phyloP scores from a whole-genome alignment of 2,329 filamentous ascomycete species.

The Ramularia endophylla region DNA sequence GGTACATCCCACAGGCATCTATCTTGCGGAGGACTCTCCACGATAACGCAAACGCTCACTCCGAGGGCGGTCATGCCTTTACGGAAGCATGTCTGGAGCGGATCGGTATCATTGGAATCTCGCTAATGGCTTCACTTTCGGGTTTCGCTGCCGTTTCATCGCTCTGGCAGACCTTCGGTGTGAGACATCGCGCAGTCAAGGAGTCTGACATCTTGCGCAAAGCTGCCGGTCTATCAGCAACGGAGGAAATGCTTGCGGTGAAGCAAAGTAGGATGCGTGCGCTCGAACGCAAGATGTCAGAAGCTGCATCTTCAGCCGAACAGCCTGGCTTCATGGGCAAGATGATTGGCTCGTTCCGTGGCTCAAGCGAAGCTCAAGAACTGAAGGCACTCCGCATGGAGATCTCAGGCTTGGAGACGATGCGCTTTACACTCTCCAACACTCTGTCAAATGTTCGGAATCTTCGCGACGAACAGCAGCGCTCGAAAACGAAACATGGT shows the following conservation, averaged over 20 bases:
- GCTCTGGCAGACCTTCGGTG: slow-evolving; percentile 76
- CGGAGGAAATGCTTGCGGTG: slow-evolving; percentile 68
- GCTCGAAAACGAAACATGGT: slow-evolving; percentile 62
- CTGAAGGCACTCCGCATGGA: slow-evolving; percentile 60
- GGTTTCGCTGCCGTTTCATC: slow-evolving; percentile 85
- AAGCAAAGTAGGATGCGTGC: slow-evolving; percentile 68
- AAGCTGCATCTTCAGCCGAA: slow-evolving; percentile 32
- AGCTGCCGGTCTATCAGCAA: slow-evolving; percentile 70
- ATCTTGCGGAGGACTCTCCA: slow-evolving; percentile 35
- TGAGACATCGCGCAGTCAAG: slow-evolving; percentile 51
- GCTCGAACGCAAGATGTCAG: slow-evolving; percentile 58
- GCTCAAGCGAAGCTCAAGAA: slow-evolving; percentile 55
- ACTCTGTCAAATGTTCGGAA: slow-evolving; percentile 59
- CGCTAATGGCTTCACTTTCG: slow-evolving; percentile 79
- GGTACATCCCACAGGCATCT: slow-evolving; percentile 47
- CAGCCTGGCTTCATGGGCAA: slow-evolving; percentile 62
- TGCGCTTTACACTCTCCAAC: slow-evolving; percentile 65
- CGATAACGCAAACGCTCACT: slow-evolving; percentile 29
- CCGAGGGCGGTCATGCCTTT: slow-evolving; percentile 40
- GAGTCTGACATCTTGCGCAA: slow-evolving; percentile 72
- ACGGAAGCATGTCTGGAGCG: slow-evolving; percentile 55
- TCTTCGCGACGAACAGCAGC: slow-evolving; percentile 57
- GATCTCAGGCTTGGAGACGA: slow-evolving; percentile 71
- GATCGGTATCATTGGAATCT: slow-evolving; percentile 78
- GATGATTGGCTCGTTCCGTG: slow-evolving; percentile 65